A percentile compares a stretch with the other conserved stretches of the same genome.
These are phyloP conservation scores for Westerdykella ornata DNA, from an alignment of 2,329 filamentous ascomycete genomes.

Conservation along the genomic window DNA sequence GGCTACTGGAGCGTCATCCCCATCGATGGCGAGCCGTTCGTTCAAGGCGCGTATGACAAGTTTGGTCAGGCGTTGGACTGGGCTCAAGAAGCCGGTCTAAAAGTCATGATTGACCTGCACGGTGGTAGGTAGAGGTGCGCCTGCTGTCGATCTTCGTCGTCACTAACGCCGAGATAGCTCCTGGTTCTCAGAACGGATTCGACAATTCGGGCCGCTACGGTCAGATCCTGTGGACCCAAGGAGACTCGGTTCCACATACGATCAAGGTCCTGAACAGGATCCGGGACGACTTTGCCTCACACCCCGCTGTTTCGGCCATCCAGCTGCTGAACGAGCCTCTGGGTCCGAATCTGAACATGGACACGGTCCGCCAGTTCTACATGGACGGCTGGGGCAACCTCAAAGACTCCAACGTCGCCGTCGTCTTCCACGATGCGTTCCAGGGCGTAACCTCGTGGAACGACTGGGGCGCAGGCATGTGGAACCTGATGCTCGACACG, in stretches of 20 bases:
- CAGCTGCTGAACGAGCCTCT: conserved; percentile 46
- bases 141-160: neutral
- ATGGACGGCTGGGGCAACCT: conserved; percentile 45
- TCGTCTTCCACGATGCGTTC: conserved; percentile 46
- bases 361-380: conserved; percentile 42
- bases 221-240: conserved; percentile 41
- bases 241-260: conserved; percentile 39
- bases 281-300: conserved; percentile 40
- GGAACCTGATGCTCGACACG: conserved; percentile 42
- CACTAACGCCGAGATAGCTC: conserved; percentile 37
- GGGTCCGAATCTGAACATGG: conserved; percentile 39
- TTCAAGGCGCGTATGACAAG: conserved; percentile 54
- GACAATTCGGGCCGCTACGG: conserved; percentile 57
- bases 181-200: conserved; percentile 60
- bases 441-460: conserved; percentile 41
- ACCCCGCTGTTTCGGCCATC: conserved; percentile 43
- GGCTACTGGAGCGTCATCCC: conserved; percentile 59
- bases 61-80: conserved; percentile 54
- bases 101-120: conserved; percentile 62
- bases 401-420: conserved; percentile 36
- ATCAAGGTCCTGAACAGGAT: conserved; percentile 42
- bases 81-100: conserved; percentile 53
- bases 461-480: conserved; percentile 41
- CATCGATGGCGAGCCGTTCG: conserved; percentile 51
- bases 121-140: conserved; percentile 47